Percentiles rank a stretch among this genome's conserved stretches.
Conservation (phyloP, 352 stramenopile species). For the Pythium folliculosum region DNA sequence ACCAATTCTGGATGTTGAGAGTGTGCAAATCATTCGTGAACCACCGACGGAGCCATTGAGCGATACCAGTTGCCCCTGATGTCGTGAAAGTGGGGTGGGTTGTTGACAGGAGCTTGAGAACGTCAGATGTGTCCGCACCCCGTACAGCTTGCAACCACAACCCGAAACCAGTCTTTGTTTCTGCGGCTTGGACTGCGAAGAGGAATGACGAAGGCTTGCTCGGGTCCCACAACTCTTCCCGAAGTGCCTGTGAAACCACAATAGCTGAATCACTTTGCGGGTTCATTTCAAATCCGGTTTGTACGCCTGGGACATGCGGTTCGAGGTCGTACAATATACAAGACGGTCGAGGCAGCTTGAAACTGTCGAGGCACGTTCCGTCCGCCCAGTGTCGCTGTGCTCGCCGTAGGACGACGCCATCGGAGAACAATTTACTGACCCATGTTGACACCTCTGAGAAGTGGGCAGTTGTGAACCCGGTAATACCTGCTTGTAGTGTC, state of each 20-base stretch:
- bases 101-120: conserved; percentile 5
- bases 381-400: conserved; percentile 62
- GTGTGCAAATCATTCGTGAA: conserved; percentile 40
- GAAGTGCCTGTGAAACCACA: conserved; percentile 25
- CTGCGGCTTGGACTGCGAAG: conserved; percentile 30
- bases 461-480: conserved; percentile 39
- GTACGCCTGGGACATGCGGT: conserved; percentile 42
- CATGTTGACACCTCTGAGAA: conserved; percentile 42
- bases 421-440: conserved; percentile 41
- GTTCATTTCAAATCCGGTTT: conserved; percentile 73
- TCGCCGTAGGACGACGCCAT: conserved; percentile 50
- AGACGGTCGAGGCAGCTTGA: conserved; percentile 35
- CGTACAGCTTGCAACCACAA: conserved; percentile 46
- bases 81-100: conserved; percentile 15
- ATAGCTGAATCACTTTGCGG: conserved; percentile 21
- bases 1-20: conserved; percentile 54
- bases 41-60: conserved; percentile 43
- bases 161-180: conserved; percentile 37
- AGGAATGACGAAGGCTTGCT: conserved; percentile 44
- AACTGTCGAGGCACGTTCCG: conserved; percentile 55
- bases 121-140: conserved; percentile 26
- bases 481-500: conserved; percentile 23
- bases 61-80: conserved; percentile 30
- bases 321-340: conserved; percentile 68
- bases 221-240: conserved; percentile 40